phyloP scores from a whole-genome alignment of 108 stramenopile species.

The Conticribra guillardii region DNA sequence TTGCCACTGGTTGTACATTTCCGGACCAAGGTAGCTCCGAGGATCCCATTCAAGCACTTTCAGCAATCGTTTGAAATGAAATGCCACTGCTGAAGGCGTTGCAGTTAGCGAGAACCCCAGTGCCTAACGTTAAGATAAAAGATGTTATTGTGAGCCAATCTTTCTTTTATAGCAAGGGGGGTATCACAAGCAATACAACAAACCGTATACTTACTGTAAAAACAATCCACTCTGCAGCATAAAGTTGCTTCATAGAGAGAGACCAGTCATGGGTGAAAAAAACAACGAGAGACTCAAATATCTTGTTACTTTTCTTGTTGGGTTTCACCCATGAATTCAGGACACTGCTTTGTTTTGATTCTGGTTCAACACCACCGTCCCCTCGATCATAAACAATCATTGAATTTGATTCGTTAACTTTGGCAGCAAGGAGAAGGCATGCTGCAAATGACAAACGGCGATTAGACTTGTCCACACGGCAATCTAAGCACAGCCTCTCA shows the following conservation, averaged over 20 bases:
- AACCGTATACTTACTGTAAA: constrained; percentile 69
- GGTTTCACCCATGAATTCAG: constrained; percentile 71
- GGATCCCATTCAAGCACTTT: constrained; percentile 72
- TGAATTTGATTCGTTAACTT: constrained; percentile 86
- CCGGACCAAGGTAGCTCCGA: constrained; percentile 64
- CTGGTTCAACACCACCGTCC: constrained; percentile 30
- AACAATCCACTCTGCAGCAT: constrained; percentile 86
- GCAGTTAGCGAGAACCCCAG: constrained; percentile 81
- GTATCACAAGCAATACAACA: too few species aligned
- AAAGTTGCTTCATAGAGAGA: constrained; percentile 75
- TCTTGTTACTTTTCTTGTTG: constrained; percentile 63
- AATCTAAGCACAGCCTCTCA: constrained; percentile 90
- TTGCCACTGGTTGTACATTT: constrained; percentile 85
- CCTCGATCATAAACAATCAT: constrained; percentile 51
- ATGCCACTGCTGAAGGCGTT: constrained; percentile 83
- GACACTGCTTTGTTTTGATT: constrained; percentile 37
- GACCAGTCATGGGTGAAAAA: constrained; percentile 90
- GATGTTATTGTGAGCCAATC: neutral
- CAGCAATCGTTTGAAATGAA: constrained; percentile 83
- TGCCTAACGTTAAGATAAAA: too few species aligned
- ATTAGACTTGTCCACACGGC: constrained; percentile 94
- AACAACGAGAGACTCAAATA: constrained; percentile 81
- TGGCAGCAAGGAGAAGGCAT: constrained; percentile 88
- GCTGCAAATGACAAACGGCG: constrained; percentile 89
- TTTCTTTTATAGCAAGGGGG: too few species aligned